Evolutionary conservation across 345 rosid species (phyloP).

Genomic region (Nasturtium officinale): DNA sequence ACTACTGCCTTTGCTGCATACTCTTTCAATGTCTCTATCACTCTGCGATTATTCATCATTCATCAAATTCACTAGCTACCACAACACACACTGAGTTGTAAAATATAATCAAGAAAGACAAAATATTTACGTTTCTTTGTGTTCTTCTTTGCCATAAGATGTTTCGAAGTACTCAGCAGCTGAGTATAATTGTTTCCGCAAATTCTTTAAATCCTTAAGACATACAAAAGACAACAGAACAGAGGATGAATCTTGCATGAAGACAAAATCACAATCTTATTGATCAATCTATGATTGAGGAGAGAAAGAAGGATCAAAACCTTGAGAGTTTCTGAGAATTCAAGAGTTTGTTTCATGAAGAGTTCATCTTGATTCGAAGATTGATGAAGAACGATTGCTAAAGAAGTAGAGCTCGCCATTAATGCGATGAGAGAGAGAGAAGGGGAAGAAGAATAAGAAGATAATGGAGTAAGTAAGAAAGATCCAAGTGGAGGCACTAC

Average conservation of each 20-base stretch:
- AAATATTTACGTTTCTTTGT: slow-evolving; percentile 62
- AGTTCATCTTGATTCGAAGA: slow-evolving; percentile 67
- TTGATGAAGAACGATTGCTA: slow-evolving; percentile 47
- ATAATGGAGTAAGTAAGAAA: slow-evolving; percentile 37
- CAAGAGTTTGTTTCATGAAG: slow-evolving; percentile 68
- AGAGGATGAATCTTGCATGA: slow-evolving; percentile 20
- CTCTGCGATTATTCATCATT: slow-evolving; percentile 48
- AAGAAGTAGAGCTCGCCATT: slow-evolving; percentile 51
- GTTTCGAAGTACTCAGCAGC: slow-evolving; percentile 87
- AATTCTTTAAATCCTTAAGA: slow-evolving; percentile 69
- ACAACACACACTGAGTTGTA: neutral
- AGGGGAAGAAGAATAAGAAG: neutral
- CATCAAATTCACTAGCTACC: slow-evolving; percentile 8
- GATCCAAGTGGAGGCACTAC: slow-evolving; percentile 37
- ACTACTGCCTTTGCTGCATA: slow-evolving; percentile 74
- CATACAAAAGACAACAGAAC: slow-evolving; percentile 12
- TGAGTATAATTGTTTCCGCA: slow-evolving; percentile 73
- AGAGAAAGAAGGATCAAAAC: slow-evolving; percentile 39
- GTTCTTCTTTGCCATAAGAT: slow-evolving; percentile 58
- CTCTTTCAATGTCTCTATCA: slow-evolving; percentile 67
- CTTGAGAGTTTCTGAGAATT: slow-evolving; percentile 72
- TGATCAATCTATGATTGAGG: neutral
- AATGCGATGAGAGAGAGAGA: slow-evolving; percentile 19
- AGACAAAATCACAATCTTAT: neutral
- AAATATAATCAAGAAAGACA: slow-evolving; percentile 2